Percentiles rank a stretch among this genome's conserved stretches.
phyloP scores from a whole-genome alignment of 768 basidiomycete genomes.

The Mycena venus region DNA sequence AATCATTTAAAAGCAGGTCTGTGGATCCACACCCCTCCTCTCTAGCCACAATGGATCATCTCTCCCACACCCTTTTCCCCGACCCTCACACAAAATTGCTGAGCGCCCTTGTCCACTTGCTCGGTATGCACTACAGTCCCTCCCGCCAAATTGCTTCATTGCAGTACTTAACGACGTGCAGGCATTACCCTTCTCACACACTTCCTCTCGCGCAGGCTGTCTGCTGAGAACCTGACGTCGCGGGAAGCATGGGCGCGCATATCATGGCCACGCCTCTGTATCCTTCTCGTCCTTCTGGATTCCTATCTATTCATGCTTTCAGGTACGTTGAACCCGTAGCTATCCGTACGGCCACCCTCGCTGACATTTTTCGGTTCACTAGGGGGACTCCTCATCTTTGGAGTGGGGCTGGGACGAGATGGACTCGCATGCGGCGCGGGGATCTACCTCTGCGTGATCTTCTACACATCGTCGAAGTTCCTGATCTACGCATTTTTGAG shows the following conservation, averaged over 20 bases:
- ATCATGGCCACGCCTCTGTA: slow-evolving; percentile 23
- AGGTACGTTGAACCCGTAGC: neutral
- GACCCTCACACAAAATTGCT: neutral
- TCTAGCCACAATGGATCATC: neutral
- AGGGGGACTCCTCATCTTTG: slow-evolving; percentile 61
- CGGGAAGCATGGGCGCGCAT: slow-evolving; percentile 2
- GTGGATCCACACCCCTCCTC: too few species aligned
- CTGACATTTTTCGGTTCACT: neutral
- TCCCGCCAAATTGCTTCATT: neutral
- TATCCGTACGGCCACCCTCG: neutral
- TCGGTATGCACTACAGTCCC: too few species aligned
- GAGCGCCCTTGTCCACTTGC: slow-evolving; percentile 5
- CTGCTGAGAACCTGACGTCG: slow-evolving; percentile 1
- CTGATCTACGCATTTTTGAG: slow-evolving; percentile 63
- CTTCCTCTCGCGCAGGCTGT: slow-evolving; percentile 4
- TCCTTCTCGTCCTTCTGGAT: slow-evolving; percentile 20
- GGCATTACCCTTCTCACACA: slow-evolving; percentile 19
- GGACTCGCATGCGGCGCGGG: slow-evolving; percentile 53
- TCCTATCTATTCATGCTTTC: slow-evolving; percentile 27
- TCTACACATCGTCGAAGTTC: slow-evolving; percentile 58
- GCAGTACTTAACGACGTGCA: neutral
- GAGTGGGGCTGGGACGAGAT: slow-evolving; percentile 56
- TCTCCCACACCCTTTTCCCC: neutral
- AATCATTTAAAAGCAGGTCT: too few species aligned
- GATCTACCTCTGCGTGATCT: slow-evolving; percentile 58